A percentile compares a stretch with the other conserved stretches of the same genome.
phyloP scores from a whole-genome alignment of 805 yeast species.

The Komagataella phaffii region DNA sequence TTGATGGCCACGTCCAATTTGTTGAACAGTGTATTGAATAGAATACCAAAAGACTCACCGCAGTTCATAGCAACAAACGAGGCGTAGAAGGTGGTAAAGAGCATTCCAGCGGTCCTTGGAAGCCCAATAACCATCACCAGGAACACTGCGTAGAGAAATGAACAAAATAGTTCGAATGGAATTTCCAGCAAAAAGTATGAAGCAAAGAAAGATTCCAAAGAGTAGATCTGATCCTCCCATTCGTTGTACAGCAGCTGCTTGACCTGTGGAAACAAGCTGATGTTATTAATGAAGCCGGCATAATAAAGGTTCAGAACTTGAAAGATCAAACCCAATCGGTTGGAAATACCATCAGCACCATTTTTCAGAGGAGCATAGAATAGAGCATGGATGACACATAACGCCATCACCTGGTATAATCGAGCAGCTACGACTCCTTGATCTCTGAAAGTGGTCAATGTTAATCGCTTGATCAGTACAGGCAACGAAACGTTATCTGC shows the following conservation, averaged over 20 bases:
- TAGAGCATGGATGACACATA: constrained; percentile 46
- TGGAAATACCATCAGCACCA: constrained; percentile 30
- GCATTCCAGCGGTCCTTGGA: constrained; percentile 51
- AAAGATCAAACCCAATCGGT: constrained; percentile 55
- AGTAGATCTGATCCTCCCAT: constrained; percentile 53
- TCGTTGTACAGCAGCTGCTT: constrained; percentile 58
- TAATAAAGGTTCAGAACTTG: constrained; percentile 45
- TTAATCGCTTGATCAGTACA: constrained; percentile 17
- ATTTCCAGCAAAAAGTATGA: constrained; percentile 42
- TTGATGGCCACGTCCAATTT: constrained; percentile 65
- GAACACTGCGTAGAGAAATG: constrained; percentile 40
- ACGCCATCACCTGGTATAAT: constrained; percentile 39
- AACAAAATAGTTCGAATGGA: constrained; percentile 42
- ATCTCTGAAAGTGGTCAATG: constrained; percentile 22
- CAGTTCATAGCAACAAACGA: constrained; percentile 37
- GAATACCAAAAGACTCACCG: constrained; percentile 67
- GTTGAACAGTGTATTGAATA: constrained; percentile 47
- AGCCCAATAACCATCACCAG: constrained; percentile 52
- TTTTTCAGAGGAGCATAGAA: constrained; percentile 42
- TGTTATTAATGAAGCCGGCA: constrained; percentile 57
- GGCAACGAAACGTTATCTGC: constrained; percentile 6
- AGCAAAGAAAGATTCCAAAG: constrained; percentile 39
- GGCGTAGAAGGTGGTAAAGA: constrained; percentile 41
- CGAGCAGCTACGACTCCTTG: constrained; percentile 45
- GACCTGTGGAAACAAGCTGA: constrained; percentile 54